A percentile compares a stretch with the other conserved stretches of the same genome.
Conservation (phyloP, 495 filamentous ascomycete species). For the Daldinia bambusicola region DNA sequence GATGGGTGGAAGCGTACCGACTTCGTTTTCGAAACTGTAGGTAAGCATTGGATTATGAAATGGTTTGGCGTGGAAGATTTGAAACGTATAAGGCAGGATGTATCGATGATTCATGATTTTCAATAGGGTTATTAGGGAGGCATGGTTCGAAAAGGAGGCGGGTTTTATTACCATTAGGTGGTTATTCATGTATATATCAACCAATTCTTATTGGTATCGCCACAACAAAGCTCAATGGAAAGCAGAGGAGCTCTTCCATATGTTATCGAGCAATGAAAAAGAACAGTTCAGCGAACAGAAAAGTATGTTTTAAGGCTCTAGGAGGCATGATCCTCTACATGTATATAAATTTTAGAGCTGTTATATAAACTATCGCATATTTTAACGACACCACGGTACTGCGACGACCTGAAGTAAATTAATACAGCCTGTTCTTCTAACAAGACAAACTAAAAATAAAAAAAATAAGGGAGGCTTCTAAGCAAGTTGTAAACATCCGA, state of each 20-base stretch:
- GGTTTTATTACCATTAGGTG: neutral
- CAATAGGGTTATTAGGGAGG: neutral
- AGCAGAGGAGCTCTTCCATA: neutral
- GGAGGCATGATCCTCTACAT: too few species aligned
- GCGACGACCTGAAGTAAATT: too few species aligned
- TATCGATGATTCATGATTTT: neutral
- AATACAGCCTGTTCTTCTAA: too few species aligned
- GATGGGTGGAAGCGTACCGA: constrained; percentile 73
- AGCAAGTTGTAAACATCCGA: too few species aligned
- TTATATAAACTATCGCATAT: too few species aligned
- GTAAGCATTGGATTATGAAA: constrained; percentile 30
- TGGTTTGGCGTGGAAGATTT: neutral
- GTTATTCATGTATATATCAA: neutral
- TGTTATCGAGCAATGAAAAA: neutral
- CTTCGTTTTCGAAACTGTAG: constrained; percentile 70
- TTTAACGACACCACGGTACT: too few species aligned
- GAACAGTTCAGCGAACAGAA: neutral
- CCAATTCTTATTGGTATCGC: neutral
- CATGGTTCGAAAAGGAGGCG: neutral
- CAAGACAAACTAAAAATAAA: too few species aligned
- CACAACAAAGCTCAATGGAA: neutral
- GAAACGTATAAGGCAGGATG: neutral
- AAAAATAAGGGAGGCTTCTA: too few species aligned
- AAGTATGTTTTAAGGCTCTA: neutral
- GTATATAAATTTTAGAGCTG: too few species aligned